These are phyloP conservation scores for Hura crepitans DNA, from an alignment of 441 rosid genomes.

Conservation along the genomic window DNA sequence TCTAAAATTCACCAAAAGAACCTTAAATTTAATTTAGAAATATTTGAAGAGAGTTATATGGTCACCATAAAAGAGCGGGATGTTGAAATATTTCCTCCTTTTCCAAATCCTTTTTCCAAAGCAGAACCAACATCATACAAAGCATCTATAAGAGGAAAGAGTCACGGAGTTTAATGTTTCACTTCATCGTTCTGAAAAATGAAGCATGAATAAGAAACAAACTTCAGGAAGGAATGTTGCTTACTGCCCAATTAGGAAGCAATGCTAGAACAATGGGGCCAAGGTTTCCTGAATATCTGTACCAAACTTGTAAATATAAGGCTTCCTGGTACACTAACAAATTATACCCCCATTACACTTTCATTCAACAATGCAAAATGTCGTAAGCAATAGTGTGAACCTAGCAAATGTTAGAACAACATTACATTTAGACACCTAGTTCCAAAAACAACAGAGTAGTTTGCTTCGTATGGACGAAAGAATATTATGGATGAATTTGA, in stretches of 20 bases:
- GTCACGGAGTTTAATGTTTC: background rate
- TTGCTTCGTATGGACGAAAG: background rate
- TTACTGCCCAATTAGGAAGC: conserved; percentile 97
- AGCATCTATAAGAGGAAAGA: background rate
- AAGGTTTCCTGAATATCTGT: conserved; percentile 59
- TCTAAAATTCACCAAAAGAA: background rate
- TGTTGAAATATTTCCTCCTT: background rate
- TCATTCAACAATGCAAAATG: background rate
- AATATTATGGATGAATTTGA: background rate
- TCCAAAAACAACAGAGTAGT: background rate
- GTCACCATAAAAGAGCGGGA: background rate
- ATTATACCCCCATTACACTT: background rate
- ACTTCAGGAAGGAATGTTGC: conserved; percentile 18
- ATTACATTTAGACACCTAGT: background rate
- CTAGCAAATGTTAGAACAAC: background rate
- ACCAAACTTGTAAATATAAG: conserved; percentile 66
- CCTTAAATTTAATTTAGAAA: background rate
- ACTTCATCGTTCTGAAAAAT: background rate
- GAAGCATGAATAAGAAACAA: conserved; percentile 1
- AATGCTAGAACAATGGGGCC: conserved; percentile 83
- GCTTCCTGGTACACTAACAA: conserved; percentile 52
- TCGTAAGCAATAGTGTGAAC: background rate
- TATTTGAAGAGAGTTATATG: background rate
- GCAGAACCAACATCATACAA: background rate
- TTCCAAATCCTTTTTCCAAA: background rate